Base-by-base conservation (phyloP, 177 flowering plant species). In the Vitis hybrid region DNA sequence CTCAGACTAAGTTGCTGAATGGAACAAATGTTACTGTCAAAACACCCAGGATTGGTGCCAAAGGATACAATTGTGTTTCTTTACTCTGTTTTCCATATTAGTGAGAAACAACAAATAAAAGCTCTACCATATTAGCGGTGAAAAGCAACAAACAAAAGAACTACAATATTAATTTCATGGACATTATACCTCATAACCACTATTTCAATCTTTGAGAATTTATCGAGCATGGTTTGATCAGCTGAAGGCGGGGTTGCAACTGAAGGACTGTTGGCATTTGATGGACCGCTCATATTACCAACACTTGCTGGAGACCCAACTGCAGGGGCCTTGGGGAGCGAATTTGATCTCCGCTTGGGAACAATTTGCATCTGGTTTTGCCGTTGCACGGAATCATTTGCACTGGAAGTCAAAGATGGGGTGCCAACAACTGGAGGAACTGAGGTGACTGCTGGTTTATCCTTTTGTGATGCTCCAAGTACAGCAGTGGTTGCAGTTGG, bases 291-390 rank as follows among this genome's bases (percentile, higher is more conserved):
- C 57, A 81, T 80, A 67, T 80, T 91, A 73, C 88, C 71, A 58
- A 89, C 93, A 80, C 97, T 95, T 55, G 87, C 87, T 67, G 99
- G 97, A 73, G 99, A 93, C 4, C 85, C 94, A 75, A 90, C 94
- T 57, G 82, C 84, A 63, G 84, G 88, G 72, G 85, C 79, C 83
- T 82, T 93, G 3, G 99, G 85, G 56, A 91, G 80, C 65, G 98
- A 90, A 72, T 86, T 89, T 26, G 93, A 82, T 77, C 84, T 89
- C 56, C 97, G 80, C 71, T 90, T 95, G n/a, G 79, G 83, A 68
- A 80, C 80, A 68, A 73, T 65, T 54, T 87, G 85, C 18, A 83
- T 81, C 67, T 83, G 91, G 39, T 83, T 87, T 59, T 88, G 99
- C 65, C 90, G 74, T 70, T 90, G 98, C 78, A 86, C 68, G 66